Percentiles rank a stretch among this genome's conserved stretches.
These are phyloP conservation scores for Rhynchospora tenuis DNA, from an alignment of 176 grass and related monocot species.

Conservation along the genomic window DNA sequence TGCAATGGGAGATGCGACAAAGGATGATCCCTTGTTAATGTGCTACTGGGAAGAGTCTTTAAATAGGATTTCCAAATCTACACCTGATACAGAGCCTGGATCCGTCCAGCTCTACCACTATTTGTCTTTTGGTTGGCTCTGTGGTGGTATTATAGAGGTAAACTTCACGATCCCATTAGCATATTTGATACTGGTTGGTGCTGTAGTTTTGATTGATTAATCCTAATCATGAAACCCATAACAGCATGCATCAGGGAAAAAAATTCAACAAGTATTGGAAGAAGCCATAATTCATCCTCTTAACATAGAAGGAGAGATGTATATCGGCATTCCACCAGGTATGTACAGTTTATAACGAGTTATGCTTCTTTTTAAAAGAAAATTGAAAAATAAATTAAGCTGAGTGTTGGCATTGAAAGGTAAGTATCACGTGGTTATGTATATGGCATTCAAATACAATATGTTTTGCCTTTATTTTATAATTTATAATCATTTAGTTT, in stretches of 20 bases:
- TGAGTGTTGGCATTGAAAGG: not conserved
- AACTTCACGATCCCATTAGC: not conserved
- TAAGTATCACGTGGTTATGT: not conserved
- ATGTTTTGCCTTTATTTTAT: not conserved
- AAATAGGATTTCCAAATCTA: constrained; percentile 35
- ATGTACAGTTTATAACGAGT: constrained; percentile 14
- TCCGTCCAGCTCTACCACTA: constrained; percentile 82
- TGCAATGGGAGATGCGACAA: constrained; percentile 60
- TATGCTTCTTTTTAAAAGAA: not conserved
- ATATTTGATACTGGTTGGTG: constrained; percentile 12
- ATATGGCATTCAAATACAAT: not conserved
- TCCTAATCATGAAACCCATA: constrained; percentile 27
- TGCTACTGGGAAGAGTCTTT: constrained; percentile 89
- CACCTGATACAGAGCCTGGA: constrained; percentile 79
- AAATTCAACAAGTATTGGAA: constrained; percentile 86
- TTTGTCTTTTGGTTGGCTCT: constrained; percentile 96
- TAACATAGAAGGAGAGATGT: constrained; percentile 83
- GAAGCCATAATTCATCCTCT: constrained; percentile 96
- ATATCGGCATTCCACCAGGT: constrained; percentile 95
- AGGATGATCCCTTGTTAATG: constrained; percentile 55
- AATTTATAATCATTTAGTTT: not conserved
- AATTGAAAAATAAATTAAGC: not conserved
- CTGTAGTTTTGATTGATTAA: not conserved
- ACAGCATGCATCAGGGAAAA: constrained; percentile 87
- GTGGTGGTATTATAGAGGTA: constrained; percentile 96